These are phyloP conservation scores for Pseudonitzschia multiseries DNA, from an alignment of 108 stramenopile genomes.

Conservation along the genomic window DNA sequence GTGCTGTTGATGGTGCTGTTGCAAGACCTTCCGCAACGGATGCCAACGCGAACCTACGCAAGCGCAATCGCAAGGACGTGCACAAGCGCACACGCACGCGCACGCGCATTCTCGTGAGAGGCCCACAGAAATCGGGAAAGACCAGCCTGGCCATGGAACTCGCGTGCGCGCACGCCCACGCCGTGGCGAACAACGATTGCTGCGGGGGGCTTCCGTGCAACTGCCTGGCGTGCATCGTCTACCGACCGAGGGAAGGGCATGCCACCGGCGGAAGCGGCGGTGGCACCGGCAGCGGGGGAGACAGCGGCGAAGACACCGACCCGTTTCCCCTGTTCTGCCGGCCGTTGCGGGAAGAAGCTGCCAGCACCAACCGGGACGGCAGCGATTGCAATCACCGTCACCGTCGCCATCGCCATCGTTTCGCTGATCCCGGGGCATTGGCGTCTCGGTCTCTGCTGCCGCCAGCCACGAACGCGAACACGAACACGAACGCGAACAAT, in stretches of 20 bases:
- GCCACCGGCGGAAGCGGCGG: neutral
- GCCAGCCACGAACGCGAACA: neutral
- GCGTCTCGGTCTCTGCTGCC: neutral
- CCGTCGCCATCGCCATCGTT: too few species aligned
- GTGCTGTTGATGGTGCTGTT: too few species aligned
- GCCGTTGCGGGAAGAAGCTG: neutral
- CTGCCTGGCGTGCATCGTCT: constrained; percentile 4
- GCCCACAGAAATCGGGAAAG: constrained; percentile 27
- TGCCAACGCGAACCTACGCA: too few species aligned
- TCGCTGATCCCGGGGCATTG: too few species aligned
- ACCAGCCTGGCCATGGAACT: constrained; percentile 35
- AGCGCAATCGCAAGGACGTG: too few species aligned
- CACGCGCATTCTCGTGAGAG: constrained; percentile 24
- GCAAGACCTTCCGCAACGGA: too few species aligned
- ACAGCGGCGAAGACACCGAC: neutral
- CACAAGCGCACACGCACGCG: too few species aligned
- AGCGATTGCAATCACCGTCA: too few species aligned
- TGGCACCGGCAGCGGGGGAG: neutral
- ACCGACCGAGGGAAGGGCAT: neutral
- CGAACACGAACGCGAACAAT: neutral
- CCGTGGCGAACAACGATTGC: neutral
- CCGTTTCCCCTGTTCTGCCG: constrained; percentile 1
- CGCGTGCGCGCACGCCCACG: constrained; percentile 27
- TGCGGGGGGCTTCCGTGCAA: neutral
- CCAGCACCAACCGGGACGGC: too few species aligned